phyloP scores from a whole-genome alignment of 768 basidiomycete genomes.

The Serendipita vermifera region DNA sequence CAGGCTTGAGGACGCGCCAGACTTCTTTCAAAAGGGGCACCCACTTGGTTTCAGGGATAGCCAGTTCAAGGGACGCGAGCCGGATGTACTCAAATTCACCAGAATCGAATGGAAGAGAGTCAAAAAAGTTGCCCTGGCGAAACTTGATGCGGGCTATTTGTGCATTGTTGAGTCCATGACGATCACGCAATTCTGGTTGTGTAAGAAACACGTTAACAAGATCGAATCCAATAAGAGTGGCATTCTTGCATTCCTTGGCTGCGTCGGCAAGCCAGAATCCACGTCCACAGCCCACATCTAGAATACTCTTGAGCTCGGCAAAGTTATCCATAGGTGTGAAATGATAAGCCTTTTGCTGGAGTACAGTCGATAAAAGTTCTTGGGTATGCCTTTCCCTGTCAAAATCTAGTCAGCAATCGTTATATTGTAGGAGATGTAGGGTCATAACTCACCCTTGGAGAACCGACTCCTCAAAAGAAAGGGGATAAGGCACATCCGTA shows the following conservation, averaged over 20 bases:
- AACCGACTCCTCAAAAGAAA: background rate
- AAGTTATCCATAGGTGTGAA: background rate
- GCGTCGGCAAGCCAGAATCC: background rate
- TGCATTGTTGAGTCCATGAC: background rate
- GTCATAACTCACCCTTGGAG: background rate
- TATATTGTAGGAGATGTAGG: background rate
- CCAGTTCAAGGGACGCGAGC: constrained; percentile 1
- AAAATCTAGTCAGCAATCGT: no score
- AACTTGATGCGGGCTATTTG: background rate
- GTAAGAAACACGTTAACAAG: background rate
- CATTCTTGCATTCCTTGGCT: constrained; percentile 1
- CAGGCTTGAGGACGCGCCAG: background rate
- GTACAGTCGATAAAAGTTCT: background rate
- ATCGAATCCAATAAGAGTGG: background rate
- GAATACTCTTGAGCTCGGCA: background rate
- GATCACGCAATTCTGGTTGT: background rate
- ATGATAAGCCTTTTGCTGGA: constrained; percentile 2
- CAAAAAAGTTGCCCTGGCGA: background rate
- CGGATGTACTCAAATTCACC: background rate
- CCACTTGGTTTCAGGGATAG: background rate
- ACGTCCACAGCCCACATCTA: background rate
- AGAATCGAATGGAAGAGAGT: background rate
- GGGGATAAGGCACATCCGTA: background rate
- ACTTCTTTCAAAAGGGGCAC: background rate
- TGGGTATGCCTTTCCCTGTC: background rate